A percentile compares a stretch with the other conserved stretches of the same genome.
These are phyloP conservation scores for Osmozyma mogii DNA, from an alignment of 805 yeast genomes.

Conservation along the genomic window DNA sequence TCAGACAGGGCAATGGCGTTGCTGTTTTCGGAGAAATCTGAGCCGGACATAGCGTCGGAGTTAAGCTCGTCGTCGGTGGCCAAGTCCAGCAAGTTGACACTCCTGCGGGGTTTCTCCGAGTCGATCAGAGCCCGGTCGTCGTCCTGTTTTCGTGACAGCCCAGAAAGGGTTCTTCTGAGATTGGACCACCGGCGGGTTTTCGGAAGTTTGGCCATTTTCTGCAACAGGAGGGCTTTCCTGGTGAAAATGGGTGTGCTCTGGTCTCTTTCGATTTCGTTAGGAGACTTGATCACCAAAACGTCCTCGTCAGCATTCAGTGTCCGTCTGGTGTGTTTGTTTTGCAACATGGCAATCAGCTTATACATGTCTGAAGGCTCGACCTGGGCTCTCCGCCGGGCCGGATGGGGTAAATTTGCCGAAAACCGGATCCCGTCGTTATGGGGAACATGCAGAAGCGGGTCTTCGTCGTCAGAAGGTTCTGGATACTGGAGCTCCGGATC, in stretches of 20 bases:
- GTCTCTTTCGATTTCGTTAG: slow-evolving; percentile 55
- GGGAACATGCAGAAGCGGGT: neutral
- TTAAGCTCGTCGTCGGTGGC: too few species aligned
- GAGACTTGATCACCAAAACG: slow-evolving; percentile 68
- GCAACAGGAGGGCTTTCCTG: slow-evolving; percentile 13
- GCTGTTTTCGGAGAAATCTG: too few species aligned
- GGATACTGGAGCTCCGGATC: neutral
- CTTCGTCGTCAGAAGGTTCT: neutral
- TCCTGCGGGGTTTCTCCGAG: slow-evolving; percentile 3
- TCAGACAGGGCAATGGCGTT: too few species aligned
- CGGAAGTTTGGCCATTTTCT: slow-evolving; percentile 5
- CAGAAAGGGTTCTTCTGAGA: slow-evolving; percentile 19
- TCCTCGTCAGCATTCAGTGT: slow-evolving; percentile 46
- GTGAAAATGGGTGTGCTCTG: slow-evolving; percentile 29
- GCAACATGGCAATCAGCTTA: slow-evolving; percentile 76
- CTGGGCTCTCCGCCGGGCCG: slow-evolving; percentile 32
- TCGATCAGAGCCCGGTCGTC: too few species aligned
- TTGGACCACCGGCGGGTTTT: slow-evolving; percentile 13
- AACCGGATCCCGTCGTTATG: slow-evolving; percentile 40
- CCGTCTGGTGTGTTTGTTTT: slow-evolving; percentile 38
- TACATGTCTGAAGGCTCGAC: slow-evolving; percentile 78
- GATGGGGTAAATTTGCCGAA: slow-evolving; percentile 53
- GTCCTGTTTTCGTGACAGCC: too few species aligned
- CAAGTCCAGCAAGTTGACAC: slow-evolving; percentile 1
- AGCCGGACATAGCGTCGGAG: too few species aligned